phyloP scores from a whole-genome alignment of 495 filamentous ascomycete genomes.

The Hyaloscypha hepaticicola region DNA sequence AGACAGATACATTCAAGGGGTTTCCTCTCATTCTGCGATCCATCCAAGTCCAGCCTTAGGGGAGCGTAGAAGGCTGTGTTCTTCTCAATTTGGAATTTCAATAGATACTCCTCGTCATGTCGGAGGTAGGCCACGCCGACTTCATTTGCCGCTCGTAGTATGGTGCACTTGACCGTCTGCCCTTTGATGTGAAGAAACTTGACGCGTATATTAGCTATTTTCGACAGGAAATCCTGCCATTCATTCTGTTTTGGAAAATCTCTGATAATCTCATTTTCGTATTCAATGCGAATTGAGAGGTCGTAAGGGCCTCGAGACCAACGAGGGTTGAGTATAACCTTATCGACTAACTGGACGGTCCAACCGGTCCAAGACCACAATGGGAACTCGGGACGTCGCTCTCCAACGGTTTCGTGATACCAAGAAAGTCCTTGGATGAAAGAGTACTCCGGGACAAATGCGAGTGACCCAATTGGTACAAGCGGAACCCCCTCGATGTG shows the following conservation, averaged over 20 bases:
- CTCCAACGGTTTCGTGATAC: neutral
- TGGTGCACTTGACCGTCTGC: too few species aligned
- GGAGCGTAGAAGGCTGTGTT: neutral
- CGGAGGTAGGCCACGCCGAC: neutral
- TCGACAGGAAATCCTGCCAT: too few species aligned
- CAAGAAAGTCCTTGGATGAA: neutral
- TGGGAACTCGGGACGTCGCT: neutral
- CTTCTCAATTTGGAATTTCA: neutral
- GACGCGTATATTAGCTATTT: too few species aligned
- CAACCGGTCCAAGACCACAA: slow-evolving; percentile 12
- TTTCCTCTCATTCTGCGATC: neutral
- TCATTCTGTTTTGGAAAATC: too few species aligned
- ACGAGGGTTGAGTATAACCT: neutral
- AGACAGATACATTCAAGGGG: neutral
- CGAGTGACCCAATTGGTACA: neutral
- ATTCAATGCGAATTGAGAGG: neutral
- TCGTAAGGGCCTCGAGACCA: neutral
- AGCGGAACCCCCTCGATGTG: slow-evolving; percentile 6
- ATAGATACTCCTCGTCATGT: neutral
- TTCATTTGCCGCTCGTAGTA: neutral
- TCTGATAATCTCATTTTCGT: neutral
- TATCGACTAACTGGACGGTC: neutral
- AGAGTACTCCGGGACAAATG: neutral
- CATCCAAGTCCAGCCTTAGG: neutral
- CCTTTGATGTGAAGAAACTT: too few species aligned